A percentile compares a stretch with the other conserved stretches of the same genome.
phyloP scores from a whole-genome alignment of 306 rosid species.

The Vicia sativa region DNA sequence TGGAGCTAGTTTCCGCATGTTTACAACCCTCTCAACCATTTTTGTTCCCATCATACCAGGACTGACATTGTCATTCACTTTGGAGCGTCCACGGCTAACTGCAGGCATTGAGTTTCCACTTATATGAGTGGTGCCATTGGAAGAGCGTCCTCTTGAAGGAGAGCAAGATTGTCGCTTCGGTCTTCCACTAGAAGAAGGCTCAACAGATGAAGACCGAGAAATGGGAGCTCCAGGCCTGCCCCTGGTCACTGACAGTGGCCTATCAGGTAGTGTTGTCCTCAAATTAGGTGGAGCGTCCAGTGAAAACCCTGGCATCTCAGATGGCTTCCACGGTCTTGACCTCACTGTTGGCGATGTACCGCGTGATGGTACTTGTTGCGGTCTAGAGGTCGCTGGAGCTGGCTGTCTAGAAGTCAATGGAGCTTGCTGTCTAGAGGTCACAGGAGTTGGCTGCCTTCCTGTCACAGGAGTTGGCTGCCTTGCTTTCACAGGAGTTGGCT shows the following conservation, averaged over 20 bases:
- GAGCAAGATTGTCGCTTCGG: conserved; percentile 93
- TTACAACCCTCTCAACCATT: conserved; percentile 95
- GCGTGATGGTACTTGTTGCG: conserved; percentile 67
- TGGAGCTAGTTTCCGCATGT: conserved; percentile 88
- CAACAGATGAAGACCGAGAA: conserved; percentile 85
- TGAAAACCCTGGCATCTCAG: conserved; percentile 93
- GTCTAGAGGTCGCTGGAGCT: conserved; percentile 56
- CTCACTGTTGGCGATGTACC: conserved; percentile 89
- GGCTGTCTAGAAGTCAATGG: conserved; percentile 54
- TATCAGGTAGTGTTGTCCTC: conserved; percentile 84
- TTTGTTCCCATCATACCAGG: conserved; percentile 80
- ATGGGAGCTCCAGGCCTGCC: conserved; percentile 97
- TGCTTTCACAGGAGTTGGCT: conserved; percentile 47
- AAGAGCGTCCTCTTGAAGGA: conserved; percentile 86
- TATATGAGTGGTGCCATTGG: conserved; percentile 63
- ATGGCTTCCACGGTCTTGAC: conserved; percentile 93
- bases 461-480: conserved; percentile 22
- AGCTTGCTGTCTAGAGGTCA: conserved; percentile 52
- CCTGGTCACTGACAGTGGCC: conserved; percentile 85
- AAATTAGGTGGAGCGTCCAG: conserved; percentile 92
- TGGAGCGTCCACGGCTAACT: conserved; percentile 64
- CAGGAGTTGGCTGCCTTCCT: conserved; percentile 59
- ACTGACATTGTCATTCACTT: conserved; percentile 76
- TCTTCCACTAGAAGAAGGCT: conserved; percentile 74
- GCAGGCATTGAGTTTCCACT: conserved; percentile 97